Percentiles rank a stretch among this genome's conserved stretches.
Conservation (phyloP, 371 early-diverging fungal species). For the Lichtheimia ramosa region DNA sequence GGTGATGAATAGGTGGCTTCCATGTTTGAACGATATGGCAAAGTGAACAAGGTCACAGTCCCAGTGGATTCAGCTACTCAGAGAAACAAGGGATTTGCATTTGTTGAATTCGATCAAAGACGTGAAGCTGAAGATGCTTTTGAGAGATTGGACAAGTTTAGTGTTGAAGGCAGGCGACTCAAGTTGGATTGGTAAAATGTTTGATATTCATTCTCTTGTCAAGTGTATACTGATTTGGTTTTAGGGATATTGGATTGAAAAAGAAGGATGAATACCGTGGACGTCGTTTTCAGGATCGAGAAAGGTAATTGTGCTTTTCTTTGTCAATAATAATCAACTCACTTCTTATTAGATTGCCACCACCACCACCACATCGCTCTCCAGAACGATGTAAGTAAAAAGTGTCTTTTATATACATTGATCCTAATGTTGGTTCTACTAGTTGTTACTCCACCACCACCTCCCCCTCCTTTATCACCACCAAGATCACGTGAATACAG, state of each 20-base stretch:
- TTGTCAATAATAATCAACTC: too few species aligned
- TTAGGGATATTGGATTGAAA: constrained; percentile 66
- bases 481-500: constrained; percentile 35
- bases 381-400: neutral
- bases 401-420: too few species aligned
- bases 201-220: neutral
- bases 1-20: constrained; percentile 36
- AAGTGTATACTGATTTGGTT: neutral
- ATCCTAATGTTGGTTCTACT: too few species aligned
- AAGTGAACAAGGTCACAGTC: constrained; percentile 64
- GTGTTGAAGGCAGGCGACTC: constrained; percentile 71
- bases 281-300: constrained; percentile 21
- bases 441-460: too few species aligned
- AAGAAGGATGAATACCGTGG: constrained; percentile 60
- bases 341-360: too few species aligned
- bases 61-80: constrained; percentile 71
- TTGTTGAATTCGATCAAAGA: constrained; percentile 76
- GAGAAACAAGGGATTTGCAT: constrained; percentile 84
- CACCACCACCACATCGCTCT: neutral
- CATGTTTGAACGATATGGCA: constrained; percentile 78
- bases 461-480: neutral
- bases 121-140: constrained; percentile 78
- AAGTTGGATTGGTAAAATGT: constrained; percentile 71
- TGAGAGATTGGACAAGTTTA: constrained; percentile 70
- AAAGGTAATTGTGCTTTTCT: constrained; percentile 10